A percentile compares a stretch with the other conserved stretches of the same genome.
These are phyloP conservation scores for Microcyclosporella mali DNA, from an alignment of 2,329 filamentous ascomycete species.

Conservation along the genomic window DNA sequence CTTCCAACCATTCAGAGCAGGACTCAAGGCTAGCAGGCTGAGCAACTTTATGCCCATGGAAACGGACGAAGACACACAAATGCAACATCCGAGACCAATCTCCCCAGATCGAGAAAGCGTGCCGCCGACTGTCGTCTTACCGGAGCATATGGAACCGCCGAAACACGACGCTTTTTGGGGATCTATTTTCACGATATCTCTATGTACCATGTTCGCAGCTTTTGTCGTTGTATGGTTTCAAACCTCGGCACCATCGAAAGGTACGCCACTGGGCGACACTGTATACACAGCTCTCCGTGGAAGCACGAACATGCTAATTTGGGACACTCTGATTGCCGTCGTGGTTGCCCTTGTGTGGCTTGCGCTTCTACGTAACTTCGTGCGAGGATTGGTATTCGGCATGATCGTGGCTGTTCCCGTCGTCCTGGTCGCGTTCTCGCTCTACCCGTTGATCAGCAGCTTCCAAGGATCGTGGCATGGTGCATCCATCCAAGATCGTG, in stretches of 20 bases:
- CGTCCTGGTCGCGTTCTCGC: conserved; percentile 78
- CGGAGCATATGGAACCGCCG: conserved; percentile 60
- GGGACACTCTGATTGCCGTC: conserved; percentile 86
- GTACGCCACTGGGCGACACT: conserved; percentile 77
- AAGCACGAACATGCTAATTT: conserved; percentile 81
- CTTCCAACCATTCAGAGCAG: conserved; percentile 50
- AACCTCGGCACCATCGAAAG: conserved; percentile 63
- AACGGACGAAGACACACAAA: conserved; percentile 45
- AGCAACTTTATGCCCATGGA: conserved; percentile 47
- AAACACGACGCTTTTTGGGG: conserved; percentile 88
- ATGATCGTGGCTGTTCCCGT: conserved; percentile 80
- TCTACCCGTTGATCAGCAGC: conserved; percentile 87
- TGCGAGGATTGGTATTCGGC: conserved; percentile 71
- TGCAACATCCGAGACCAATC: conserved; percentile 40
- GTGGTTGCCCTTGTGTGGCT: conserved; percentile 88
- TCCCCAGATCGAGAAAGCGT: conserved; percentile 50
- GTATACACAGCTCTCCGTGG: conserved; percentile 84
- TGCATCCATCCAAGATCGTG: conserved; percentile 72
- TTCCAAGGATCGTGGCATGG: conserved; percentile 72
- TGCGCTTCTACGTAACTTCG: conserved; percentile 78
- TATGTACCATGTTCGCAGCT: conserved; percentile 79
- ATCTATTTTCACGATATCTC: conserved; percentile 76
- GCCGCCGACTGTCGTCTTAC: conserved; percentile 51
- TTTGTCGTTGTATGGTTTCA: conserved; percentile 87
- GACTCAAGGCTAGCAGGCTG: conserved; percentile 31